These are phyloP conservation scores for Suillus hirtellus DNA, from an alignment of 768 basidiomycete species.

Conservation along the genomic window DNA sequence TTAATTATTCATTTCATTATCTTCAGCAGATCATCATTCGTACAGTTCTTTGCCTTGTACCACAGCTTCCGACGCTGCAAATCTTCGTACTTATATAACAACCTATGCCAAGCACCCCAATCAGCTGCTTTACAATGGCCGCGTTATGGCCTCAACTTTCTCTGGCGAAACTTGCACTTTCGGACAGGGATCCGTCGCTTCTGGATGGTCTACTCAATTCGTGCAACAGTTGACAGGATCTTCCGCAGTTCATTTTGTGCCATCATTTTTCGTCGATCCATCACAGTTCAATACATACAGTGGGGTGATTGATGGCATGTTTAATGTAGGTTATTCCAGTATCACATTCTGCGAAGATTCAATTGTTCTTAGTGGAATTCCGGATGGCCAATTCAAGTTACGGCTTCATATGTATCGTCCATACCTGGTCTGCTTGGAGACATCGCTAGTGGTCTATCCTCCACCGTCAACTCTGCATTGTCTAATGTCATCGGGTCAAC, in stretches of 20 bases:
- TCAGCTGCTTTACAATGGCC: conserved; percentile 49
- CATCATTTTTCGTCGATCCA: conserved; percentile 67
- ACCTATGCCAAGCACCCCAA: conserved; percentile 57
- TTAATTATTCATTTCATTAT: conserved; percentile 16
- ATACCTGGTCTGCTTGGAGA: conserved; percentile 18
- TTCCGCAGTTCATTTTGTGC: conserved; percentile 59
- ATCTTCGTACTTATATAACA: conserved; percentile 54
- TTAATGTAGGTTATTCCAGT: conserved; percentile 46
- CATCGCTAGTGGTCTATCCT: conserved; percentile 11
- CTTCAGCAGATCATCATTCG: conserved; percentile 4
- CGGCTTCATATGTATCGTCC: conserved; percentile 24
- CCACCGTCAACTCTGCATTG: conserved; percentile 33
- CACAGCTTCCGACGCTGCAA: conserved; percentile 46
- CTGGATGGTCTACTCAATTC: conserved; percentile 63
- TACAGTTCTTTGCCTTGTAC: conserved; percentile 56
- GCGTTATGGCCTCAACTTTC: conserved; percentile 69
- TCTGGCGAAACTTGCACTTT: conserved; percentile 69
- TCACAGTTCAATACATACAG: conserved; percentile 45
- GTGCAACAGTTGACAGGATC: conserved; percentile 45
- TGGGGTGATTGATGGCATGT: conserved; percentile 56
- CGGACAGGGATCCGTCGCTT: conserved; percentile 49
- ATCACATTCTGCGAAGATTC: conserved; percentile 10
- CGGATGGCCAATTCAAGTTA: conserved; percentile 74
- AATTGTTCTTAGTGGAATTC: conserved; percentile 63
- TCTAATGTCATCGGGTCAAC: conserved; percentile 44